Conservation (phyloP, 768 basidiomycete species). For the Pulveroboletus sp. region DNA sequence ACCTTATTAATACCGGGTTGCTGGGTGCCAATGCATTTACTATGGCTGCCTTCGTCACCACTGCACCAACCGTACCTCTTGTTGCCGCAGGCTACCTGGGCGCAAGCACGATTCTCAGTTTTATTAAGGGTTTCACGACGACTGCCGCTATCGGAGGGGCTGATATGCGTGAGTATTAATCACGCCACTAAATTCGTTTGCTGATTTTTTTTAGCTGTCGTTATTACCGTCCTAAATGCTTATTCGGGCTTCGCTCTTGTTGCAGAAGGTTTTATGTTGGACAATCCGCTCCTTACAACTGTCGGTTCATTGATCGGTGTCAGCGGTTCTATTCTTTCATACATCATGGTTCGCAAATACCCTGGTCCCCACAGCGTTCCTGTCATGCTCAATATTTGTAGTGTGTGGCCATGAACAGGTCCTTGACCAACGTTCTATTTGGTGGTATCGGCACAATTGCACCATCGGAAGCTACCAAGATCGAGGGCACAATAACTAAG, state of each 20-base stretch:
- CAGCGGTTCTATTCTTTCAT: slow-evolving; percentile 85
- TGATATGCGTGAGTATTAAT: slow-evolving; percentile 73
- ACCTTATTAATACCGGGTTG: slow-evolving; percentile 69
- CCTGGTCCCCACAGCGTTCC: not conserved
- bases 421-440: slow-evolving; percentile 79
- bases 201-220: slow-evolving; percentile 54
- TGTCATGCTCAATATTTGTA: slow-evolving; percentile 28
- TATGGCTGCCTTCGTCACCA: slow-evolving; percentile 73
- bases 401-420: slow-evolving; percentile 93
- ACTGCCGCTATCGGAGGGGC: slow-evolving; percentile 92
- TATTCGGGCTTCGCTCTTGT: slow-evolving; percentile 90
- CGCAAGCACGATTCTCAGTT: slow-evolving; percentile 70
- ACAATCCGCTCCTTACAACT: slow-evolving; percentile 78
- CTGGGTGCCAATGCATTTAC: slow-evolving; percentile 66
- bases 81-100: slow-evolving; percentile 77
- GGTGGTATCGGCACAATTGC: slow-evolving; percentile 70
- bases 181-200: not conserved
- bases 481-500: slow-evolving; percentile 79
- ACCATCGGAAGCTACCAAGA: slow-evolving; percentile 59
- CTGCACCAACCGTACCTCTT: slow-evolving; percentile 64
- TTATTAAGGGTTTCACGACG: slow-evolving; percentile 82
- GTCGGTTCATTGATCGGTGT: slow-evolving; percentile 87
- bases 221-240: slow-evolving; percentile 87
- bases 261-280: slow-evolving; percentile 90
- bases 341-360: slow-evolving; percentile 71